Conservation (phyloP, 257 asterid species). For the Catharanthus roseus region DNA sequence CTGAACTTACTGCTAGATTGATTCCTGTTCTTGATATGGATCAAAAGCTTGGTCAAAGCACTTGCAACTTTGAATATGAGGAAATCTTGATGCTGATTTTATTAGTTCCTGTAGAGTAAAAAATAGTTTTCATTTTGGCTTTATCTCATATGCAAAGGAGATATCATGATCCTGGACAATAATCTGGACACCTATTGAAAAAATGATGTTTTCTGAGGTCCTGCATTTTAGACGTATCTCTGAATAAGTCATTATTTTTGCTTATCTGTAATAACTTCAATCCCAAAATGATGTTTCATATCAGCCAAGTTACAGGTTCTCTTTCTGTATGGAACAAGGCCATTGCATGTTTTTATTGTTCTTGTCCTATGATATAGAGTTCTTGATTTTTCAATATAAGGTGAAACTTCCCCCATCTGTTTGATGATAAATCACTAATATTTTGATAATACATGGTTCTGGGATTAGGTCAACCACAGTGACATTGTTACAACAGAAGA, state of each 20-base stretch:
- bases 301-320: not conserved
- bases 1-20: not conserved
- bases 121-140: not conserved
- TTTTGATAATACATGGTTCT: not conserved
- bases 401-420: not conserved
- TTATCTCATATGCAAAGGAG: not conserved
- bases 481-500: slow-evolving; percentile 71
- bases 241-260: not conserved
- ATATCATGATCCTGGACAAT: not conserved
- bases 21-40: not conserved
- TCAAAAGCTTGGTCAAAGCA: not conserved
- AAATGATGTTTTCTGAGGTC: not conserved
- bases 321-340: not conserved
- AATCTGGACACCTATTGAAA: not conserved
- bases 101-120: not conserved
- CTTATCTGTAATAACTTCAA: not conserved
- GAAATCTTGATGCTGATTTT: not conserved
- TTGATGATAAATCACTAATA: not conserved
- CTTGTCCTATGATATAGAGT: not conserved
- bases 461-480: slow-evolving; percentile 76
- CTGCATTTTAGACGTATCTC: not conserved
- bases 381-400: not conserved
- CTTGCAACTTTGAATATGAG: not conserved
- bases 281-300: not conserved
- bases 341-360: not conserved